These are phyloP conservation scores for Lipomyces chichibuensis DNA, from an alignment of 805 yeast genomes.

Conservation along the genomic window DNA sequence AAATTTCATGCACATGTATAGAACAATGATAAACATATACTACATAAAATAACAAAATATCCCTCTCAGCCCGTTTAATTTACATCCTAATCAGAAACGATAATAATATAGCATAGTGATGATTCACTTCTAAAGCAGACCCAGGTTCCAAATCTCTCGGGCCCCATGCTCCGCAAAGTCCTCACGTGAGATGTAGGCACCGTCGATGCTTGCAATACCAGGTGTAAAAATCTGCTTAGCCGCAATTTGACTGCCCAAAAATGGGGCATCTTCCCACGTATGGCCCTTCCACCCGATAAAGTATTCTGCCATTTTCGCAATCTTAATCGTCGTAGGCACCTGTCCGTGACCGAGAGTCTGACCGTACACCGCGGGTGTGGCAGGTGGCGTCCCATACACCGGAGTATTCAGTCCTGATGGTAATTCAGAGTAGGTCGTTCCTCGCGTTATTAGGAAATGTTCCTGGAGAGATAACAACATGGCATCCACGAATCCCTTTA, in stretches of 20 bases:
- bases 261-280: slow-evolving; percentile 75
- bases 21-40: too few relatives aligned
- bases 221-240: slow-evolving; percentile 77
- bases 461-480: slow-evolving; percentile 60
- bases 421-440: slow-evolving; percentile 45
- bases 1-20: too few relatives aligned
- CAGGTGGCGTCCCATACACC: slow-evolving; percentile 44
- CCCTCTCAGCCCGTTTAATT: not conserved
- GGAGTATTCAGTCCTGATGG: slow-evolving; percentile 45
- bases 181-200: slow-evolving; percentile 64
- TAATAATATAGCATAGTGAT: not conserved
- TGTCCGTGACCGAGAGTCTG: slow-evolving; percentile 53
- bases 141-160: slow-evolving; percentile 70
- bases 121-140: slow-evolving; percentile 22
- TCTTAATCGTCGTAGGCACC: slow-evolving; percentile 74
- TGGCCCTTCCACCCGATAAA: slow-evolving; percentile 90
- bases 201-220: slow-evolving; percentile 61
- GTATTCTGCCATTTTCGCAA: slow-evolving; percentile 81
- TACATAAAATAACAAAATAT: not conserved
- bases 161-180: slow-evolving; percentile 83
- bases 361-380: slow-evolving; percentile 33
- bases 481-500: slow-evolving; percentile 76
- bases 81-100: not conserved
- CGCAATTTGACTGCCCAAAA: slow-evolving; percentile 85
- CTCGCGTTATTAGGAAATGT: slow-evolving; percentile 54